Base-by-base conservation (phyloP, 2,329 filamentous ascomycete genomes). In the Hypoxylon sp. region DNA sequence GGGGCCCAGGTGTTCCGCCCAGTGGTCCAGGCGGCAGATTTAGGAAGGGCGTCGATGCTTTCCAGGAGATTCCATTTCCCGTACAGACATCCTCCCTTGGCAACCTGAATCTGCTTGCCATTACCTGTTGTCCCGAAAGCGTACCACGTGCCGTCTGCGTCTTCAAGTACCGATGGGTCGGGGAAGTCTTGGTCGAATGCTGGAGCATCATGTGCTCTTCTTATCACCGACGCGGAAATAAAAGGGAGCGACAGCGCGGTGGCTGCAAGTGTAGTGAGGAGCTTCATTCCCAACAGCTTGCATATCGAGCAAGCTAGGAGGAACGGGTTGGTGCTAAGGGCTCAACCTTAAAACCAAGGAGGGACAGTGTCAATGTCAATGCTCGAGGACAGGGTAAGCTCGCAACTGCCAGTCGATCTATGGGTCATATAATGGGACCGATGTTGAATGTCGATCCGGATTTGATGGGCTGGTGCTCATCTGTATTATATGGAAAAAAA, bases 1-100 rank as follows among this genome's bases (percentile, higher is more conserved):
- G 89, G 89, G 0, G 89, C 89, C 87, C 88, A 91, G 25, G 85
- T 86, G 61, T 87, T 82, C 3, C 76, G 75, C 1, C 83, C 82
- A 3, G 80, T 84, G 32, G 85, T 85, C 89, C 89, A 91, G 5
- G 79, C 72, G 1, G 83, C 82, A 5, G 84, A 67, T 5, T 79
- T 76, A 0, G 87, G 86, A n/a, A 91, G 79, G 1, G 85, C 84
- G 68, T 90, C 87, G n/a, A 80, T 75, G 63, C 84, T 79, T 48
- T 84, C 79, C 46, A 84, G 79, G 21, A 84, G 79, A 5, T 83
- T 76, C 75, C 81, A 85, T 74, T 84, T 82, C 3, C 80, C 81
- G 11, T 78, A 75, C 52, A 87, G 84, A 51, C 85, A 81, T 1
- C 77, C 67, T 2, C 85, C 85, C 2, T 73, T 79, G 1, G 88